Evolutionary conservation across 176 grass and related monocot species (phyloP).

Genomic region (Alopecurus myosuroides): DNA sequence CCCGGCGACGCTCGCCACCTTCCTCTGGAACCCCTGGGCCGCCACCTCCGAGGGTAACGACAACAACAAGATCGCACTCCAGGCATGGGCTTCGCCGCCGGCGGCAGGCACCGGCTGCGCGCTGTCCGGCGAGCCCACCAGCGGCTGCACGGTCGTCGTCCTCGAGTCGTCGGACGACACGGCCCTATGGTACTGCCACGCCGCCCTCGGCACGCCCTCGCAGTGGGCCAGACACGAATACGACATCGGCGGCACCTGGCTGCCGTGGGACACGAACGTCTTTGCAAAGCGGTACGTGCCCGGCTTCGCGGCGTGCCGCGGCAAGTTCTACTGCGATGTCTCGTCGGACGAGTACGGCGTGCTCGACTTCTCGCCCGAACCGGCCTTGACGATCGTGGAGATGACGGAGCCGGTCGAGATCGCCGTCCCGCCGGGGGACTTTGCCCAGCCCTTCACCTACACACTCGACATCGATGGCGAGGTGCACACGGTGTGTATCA

Average conservation of each 20-base stretch:
- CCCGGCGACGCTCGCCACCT: neutral
- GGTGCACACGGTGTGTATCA: neutral
- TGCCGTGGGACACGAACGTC: neutral
- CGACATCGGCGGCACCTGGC: neutral
- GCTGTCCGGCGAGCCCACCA: neutral
- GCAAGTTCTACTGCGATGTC: neutral
- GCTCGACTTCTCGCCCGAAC: neutral
- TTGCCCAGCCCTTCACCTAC: neutral
- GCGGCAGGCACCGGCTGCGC: neutral
- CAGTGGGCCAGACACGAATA: neutral
- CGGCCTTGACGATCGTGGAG: neutral
- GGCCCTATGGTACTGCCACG: conserved; percentile 20
- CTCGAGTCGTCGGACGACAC: neutral
- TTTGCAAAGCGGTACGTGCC: neutral
- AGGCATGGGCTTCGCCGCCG: neutral
- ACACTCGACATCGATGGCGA: neutral
- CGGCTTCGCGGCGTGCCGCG: neutral
- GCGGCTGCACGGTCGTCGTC: neutral
- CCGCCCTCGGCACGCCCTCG: neutral
- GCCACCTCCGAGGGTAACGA: neutral
- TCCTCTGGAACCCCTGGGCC: conserved; percentile 4
- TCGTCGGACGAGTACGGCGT: neutral
- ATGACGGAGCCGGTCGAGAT: neutral
- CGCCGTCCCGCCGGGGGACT: neutral
- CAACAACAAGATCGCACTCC: neutral